These are phyloP conservation scores for Luzula sylvatica DNA, from an alignment of 176 grass and related monocot genomes.

Conservation along the genomic window DNA sequence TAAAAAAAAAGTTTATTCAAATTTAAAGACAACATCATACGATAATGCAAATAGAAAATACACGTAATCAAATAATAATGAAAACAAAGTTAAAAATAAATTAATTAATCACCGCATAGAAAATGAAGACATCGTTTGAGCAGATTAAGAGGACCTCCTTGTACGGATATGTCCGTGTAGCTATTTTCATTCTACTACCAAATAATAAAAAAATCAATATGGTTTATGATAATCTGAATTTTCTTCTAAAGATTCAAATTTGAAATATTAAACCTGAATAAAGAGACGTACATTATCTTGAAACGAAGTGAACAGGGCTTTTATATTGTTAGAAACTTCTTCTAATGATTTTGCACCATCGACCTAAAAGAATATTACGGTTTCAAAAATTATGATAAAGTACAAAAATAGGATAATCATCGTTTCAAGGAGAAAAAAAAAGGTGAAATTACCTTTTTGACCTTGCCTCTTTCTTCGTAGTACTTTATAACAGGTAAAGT, in stretches of 20 bases:
- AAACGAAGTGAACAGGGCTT: conserved; percentile 34
- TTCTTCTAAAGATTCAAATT: too few relatives aligned
- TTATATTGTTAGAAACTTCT: conserved; percentile 53
- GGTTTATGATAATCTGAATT: too few relatives aligned
- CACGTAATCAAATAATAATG: too few relatives aligned
- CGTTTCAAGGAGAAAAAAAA: background rate
- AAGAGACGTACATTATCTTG: conserved; percentile 15
- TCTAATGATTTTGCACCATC: conserved; percentile 33
- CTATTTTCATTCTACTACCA: conserved; percentile 10
- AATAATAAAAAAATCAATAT: background rate
- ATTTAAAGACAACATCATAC: too few relatives aligned
- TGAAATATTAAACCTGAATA: too few relatives aligned
- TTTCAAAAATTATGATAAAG: conserved; percentile 5
- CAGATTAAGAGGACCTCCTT: background rate
- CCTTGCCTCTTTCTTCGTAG: conserved; percentile 35
- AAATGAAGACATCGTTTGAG: background rate
- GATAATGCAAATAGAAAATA: too few relatives aligned
- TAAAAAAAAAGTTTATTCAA: too few relatives aligned
- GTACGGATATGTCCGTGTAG: background rate
- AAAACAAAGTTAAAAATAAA: conserved; percentile 4
- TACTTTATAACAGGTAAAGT: conserved; percentile 46
- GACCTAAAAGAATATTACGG: conserved; percentile 20
- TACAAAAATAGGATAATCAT: conserved; percentile 1
- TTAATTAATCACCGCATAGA: conserved; percentile 18
- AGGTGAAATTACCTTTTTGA: conserved; percentile 43